Evolutionary conservation across 345 rosid species (phyloP).

Genomic region (Boechera divaricarpa): DNA sequence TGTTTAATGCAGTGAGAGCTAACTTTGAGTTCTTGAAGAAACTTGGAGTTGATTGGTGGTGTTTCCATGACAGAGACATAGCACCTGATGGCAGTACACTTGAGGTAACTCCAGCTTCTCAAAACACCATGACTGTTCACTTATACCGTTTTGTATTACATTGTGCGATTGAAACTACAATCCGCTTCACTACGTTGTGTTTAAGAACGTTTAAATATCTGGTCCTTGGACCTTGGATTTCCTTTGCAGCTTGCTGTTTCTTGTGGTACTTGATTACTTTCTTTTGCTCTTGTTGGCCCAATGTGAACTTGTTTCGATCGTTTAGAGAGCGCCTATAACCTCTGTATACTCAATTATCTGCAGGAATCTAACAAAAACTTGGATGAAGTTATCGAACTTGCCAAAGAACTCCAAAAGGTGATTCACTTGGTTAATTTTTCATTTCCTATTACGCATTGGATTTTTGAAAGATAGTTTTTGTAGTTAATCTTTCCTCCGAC

Average conservation of each 20-base stretch:
- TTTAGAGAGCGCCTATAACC: not conserved
- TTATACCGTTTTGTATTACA: not conserved
- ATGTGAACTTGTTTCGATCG: not conserved
- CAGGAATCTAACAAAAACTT: constrained; percentile 89
- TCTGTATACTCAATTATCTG: constrained; percentile 2
- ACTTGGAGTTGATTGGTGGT: constrained; percentile 95
- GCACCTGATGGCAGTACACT: constrained; percentile 86
- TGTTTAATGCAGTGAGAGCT: constrained; percentile 77
- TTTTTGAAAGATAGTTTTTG: not conserved
- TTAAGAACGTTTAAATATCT: not conserved
- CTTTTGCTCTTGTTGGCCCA: not conserved
- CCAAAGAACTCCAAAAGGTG: constrained; percentile 82
- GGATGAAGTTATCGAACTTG: constrained; percentile 93
- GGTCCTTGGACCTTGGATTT: not conserved
- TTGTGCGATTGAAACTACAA: not conserved
- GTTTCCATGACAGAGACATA: constrained; percentile 97
- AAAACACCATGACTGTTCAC: not conserved
- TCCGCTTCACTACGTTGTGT: not conserved
- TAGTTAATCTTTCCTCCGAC: not conserved
- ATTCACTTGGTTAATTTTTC: constrained; percentile 39
- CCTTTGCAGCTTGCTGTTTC: constrained; percentile 4
- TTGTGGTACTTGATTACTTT: not conserved
- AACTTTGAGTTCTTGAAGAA: constrained; percentile 93
- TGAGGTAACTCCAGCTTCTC: constrained; percentile 52
- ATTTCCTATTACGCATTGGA: not conserved